Percentiles rank a stretch among this genome's conserved stretches.
Conservation (phyloP, 345 rosid genomes). For the Bretschneidera sinensis region DNA sequence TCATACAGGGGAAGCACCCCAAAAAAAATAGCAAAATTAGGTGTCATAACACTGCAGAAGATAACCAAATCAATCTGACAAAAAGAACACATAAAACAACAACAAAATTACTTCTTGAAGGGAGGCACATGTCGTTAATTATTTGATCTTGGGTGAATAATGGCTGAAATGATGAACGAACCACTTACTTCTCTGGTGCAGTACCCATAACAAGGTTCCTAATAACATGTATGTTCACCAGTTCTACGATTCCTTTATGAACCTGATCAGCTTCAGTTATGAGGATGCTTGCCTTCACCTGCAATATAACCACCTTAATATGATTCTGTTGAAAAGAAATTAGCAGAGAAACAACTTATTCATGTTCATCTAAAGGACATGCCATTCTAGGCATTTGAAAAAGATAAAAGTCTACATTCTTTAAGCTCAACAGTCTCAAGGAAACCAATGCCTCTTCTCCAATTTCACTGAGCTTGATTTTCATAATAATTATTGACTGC, state of each 20-base stretch:
- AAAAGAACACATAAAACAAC: not conserved
- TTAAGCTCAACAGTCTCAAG: no score
- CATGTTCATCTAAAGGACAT: not conserved
- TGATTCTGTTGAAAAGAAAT: not conserved
- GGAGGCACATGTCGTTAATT: not conserved
- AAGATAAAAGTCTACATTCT: not conserved
- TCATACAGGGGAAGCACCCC: no score
- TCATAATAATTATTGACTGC: no score
- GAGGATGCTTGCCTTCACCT: slow-evolving; percentile 45
- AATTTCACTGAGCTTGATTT: not conserved
- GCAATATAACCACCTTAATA: slow-evolving; percentile 16
- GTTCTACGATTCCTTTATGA: slow-evolving; percentile 48
- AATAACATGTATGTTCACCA: slow-evolving; percentile 35
- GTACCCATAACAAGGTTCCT: slow-evolving; percentile 67
- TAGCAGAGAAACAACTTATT: not conserved
- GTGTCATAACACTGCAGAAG: no score
- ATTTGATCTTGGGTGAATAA: not conserved
- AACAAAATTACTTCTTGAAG: not conserved
- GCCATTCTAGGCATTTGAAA: not conserved
- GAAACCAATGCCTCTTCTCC: slow-evolving; percentile 1
- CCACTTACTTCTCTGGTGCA: slow-evolving; percentile 43
- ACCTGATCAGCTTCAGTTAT: slow-evolving; percentile 48
- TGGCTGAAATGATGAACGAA: slow-evolving; percentile 2
- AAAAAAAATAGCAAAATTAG: no score
- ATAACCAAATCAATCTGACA: no score